A percentile compares a stretch with the other conserved stretches of the same genome.
These are phyloP conservation scores for Podosphaera xanthii DNA, from an alignment of 2,329 filamentous ascomycete genomes.

Conservation along the genomic window DNA sequence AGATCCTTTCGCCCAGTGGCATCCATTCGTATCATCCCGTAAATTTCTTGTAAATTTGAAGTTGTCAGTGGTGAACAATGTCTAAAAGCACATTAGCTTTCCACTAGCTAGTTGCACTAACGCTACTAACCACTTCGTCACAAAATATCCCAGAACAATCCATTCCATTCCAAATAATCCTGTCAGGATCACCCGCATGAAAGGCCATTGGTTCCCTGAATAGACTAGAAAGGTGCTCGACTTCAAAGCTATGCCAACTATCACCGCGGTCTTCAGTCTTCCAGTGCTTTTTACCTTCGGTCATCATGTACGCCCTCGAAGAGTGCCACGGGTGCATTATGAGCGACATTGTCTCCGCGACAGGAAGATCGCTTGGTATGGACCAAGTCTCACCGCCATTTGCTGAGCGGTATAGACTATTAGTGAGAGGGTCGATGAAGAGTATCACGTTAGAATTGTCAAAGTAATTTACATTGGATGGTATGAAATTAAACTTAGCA, in stretches of 20 bases:
- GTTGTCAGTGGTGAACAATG: constrained; percentile 62
- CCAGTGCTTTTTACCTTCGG: constrained; percentile 48
- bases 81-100: constrained; percentile 7
- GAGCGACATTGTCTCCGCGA: constrained; percentile 38
- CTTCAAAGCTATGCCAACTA: constrained; percentile 54
- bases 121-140: constrained; percentile 25
- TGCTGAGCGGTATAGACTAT: constrained; percentile 51
- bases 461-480: constrained; percentile 64
- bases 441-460: constrained; percentile 67
- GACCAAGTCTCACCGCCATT: constrained; percentile 67
- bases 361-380: constrained; percentile 37
- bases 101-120: not conserved
- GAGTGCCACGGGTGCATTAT: constrained; percentile 59
- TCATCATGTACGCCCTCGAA: constrained; percentile 60
- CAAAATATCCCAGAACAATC: constrained; percentile 42
- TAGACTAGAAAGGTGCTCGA: constrained; percentile 31
- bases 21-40: constrained; percentile 46
- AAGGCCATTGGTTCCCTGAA: constrained; percentile 42
- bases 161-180: constrained; percentile 66
- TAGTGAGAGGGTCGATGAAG: constrained; percentile 41
- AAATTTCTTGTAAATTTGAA: constrained; percentile 51
- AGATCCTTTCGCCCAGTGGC: constrained; percentile 69
- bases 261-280: constrained; percentile 65
- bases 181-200: constrained; percentile 62
- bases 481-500: constrained; percentile 41